Conservation (phyloP, 345 rosid species). For the Psidium guajava region DNA sequence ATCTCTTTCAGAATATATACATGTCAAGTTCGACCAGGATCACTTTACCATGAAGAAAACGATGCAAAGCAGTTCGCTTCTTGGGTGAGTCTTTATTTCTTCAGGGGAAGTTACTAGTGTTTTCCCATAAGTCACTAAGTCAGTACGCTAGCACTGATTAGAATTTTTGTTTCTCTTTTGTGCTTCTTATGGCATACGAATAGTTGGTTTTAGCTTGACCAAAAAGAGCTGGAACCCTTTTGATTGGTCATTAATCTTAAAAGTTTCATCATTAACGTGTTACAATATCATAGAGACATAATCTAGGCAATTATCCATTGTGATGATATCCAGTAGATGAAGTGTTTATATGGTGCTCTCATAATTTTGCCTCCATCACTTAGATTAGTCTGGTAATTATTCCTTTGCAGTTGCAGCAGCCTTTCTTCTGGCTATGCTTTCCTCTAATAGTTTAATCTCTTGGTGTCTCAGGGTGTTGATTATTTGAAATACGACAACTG, state of each 20-base stretch:
- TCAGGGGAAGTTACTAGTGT: background rate
- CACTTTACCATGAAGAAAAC: slow-evolving; percentile 74
- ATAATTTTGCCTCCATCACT: background rate
- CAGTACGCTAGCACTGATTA: background rate
- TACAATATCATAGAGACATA: background rate
- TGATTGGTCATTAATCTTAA: background rate
- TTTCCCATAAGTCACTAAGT: background rate
- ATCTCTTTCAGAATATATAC: slow-evolving; percentile 53
- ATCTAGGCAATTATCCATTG: background rate
- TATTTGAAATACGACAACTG: slow-evolving; percentile 97
- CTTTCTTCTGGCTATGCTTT: background rate
- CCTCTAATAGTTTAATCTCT: background rate
- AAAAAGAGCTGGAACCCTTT: background rate
- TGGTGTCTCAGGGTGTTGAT: slow-evolving; percentile 64
- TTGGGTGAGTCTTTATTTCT: slow-evolving; percentile 60
- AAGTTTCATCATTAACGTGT: background rate
- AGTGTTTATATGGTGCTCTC: background rate
- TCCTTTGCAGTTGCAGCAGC: background rate
- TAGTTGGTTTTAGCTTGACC: background rate
- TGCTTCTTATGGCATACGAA: background rate
- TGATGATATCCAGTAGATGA: background rate
- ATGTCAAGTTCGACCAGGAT: slow-evolving; percentile 94
- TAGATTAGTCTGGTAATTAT: background rate
- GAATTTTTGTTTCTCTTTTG: background rate
- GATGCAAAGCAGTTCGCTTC: slow-evolving; percentile 80